phyloP scores from a whole-genome alignment of 2,329 filamentous ascomycete species.

The Claviceps monticola region DNA sequence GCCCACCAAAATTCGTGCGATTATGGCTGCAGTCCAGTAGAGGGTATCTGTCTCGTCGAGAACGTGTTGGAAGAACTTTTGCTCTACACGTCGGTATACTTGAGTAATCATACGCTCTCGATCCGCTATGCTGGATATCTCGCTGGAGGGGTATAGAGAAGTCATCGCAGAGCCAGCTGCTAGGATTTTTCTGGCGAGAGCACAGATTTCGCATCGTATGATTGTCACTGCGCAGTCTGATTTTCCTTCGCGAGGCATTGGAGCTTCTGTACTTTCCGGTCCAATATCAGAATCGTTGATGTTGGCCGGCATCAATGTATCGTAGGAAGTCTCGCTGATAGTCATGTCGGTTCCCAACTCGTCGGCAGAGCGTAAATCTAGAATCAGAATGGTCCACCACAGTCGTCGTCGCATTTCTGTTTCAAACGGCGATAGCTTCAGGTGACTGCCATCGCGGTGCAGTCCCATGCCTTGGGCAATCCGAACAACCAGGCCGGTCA shows the following conservation, averaged over 20 bases:
- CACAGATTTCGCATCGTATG: conserved; percentile 39
- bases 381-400: conserved; percentile 45
- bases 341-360: conserved; percentile 35
- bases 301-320: conserved; percentile 35
- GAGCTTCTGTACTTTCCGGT: conserved; percentile 32
- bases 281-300: conserved; percentile 35
- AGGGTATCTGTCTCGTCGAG: conserved; percentile 36
- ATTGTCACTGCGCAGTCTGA: conserved; percentile 37
- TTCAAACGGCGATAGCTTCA: conserved; percentile 42
- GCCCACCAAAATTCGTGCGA: conserved; percentile 57
- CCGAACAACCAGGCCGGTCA: conserved; percentile 43
- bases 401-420: conserved; percentile 45
- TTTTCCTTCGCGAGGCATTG: conserved; percentile 32
- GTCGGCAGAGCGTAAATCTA: conserved; percentile 42
- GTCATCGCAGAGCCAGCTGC: conserved; percentile 20
- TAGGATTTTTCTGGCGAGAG: conserved; percentile 22
- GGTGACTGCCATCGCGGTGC: conserved; percentile 38
- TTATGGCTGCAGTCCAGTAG: conserved; percentile 55
- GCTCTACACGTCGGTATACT: conserved; percentile 38
- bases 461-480: conserved; percentile 47
- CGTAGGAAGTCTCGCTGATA: conserved; percentile 27
- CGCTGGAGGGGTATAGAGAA: conserved; percentile 16
- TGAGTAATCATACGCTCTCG: conserved; percentile 34
- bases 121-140: conserved; percentile 18
- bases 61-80: conserved; percentile 39